Evolutionary conservation across 768 basidiomycete genomes (phyloP).

Genomic region (Suillus paluster): DNA sequence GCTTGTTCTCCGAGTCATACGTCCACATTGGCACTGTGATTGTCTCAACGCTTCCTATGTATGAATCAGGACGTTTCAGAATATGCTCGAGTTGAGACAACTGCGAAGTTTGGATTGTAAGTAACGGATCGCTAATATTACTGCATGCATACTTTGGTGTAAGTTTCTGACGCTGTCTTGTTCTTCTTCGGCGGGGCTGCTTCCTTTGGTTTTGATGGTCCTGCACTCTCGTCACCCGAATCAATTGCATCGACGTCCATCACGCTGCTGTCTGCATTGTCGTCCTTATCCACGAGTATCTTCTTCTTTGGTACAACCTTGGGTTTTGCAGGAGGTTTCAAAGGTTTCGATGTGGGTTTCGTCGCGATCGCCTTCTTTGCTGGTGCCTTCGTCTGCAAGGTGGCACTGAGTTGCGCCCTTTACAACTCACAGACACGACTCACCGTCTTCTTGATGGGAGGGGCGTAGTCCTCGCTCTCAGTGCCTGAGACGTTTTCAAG

Average conservation of each 20-base stretch:
- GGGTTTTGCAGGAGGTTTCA: constrained; percentile 51
- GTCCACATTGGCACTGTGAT: constrained; percentile 93
- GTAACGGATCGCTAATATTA: neutral
- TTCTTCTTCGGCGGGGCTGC: constrained; percentile 55
- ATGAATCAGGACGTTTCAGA: constrained; percentile 89
- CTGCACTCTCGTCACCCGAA: constrained; percentile 44
- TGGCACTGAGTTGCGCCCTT: constrained; percentile 23
- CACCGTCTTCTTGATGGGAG: constrained; percentile 59
- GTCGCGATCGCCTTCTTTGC: constrained; percentile 40
- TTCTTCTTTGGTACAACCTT: constrained; percentile 72
- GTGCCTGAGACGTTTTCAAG: constrained; percentile 58
- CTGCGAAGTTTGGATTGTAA: constrained; percentile 45
- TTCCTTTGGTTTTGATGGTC: constrained; percentile 25
- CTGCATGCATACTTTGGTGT: constrained; percentile 72
- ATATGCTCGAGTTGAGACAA: constrained; percentile 95
- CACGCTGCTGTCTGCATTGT: constrained; percentile 57
- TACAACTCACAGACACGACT: constrained; percentile 6
- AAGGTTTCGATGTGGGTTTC: constrained; percentile 46
- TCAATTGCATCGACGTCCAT: constrained; percentile 46
- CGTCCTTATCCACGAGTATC: constrained; percentile 65
- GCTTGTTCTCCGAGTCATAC: constrained; percentile 81
- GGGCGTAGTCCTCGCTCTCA: constrained; percentile 72
- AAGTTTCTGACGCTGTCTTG: constrained; percentile 90
- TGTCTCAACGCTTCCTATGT: constrained; percentile 95
- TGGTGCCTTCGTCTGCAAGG: constrained; percentile 36